Conservation (phyloP, 2,329 filamentous ascomycete genomes). For the Cladosporium sp. region DNA sequence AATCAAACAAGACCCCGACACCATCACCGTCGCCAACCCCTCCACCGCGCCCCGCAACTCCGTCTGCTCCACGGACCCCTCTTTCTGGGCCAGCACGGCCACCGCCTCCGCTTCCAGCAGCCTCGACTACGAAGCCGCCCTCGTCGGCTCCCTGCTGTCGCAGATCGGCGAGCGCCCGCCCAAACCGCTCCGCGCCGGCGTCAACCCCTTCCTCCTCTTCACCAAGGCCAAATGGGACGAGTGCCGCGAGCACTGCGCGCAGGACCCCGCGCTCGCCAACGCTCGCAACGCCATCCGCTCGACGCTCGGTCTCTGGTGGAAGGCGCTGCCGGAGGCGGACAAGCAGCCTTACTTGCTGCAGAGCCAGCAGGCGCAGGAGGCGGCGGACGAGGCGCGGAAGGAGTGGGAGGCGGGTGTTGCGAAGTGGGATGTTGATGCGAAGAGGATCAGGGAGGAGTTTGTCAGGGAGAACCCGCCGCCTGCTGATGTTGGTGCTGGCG, state of each 20-base stretch:
- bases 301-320: constrained; percentile 88
- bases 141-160: constrained; percentile 50
- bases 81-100: constrained; percentile 26
- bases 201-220: constrained; percentile 85
- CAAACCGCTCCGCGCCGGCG: constrained; percentile 64
- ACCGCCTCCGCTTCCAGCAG: constrained; percentile 23
- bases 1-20: constrained; percentile 24
- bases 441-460: constrained; percentile 40
- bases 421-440: constrained; percentile 66
- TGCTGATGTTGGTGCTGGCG: background rate
- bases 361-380: constrained; percentile 63
- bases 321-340: constrained; percentile 61
- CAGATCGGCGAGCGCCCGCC: constrained; percentile 69
- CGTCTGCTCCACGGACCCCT: constrained; percentile 27
- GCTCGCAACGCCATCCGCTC: constrained; percentile 69
- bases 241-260: constrained; percentile 57
- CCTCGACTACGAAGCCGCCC: constrained; percentile 51
- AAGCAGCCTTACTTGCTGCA: constrained; percentile 73
- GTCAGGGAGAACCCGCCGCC: constrained; percentile 25
- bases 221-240: constrained; percentile 66
- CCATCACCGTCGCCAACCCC: background rate
- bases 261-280: constrained; percentile 60
- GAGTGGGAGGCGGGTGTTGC: constrained; percentile 56
- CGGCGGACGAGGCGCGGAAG: constrained; percentile 52
- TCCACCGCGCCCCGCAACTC: constrained; percentile 22